These are phyloP conservation scores for Microdochium paspali DNA, from an alignment of 2,329 filamentous ascomycete species.

Conservation along the genomic window DNA sequence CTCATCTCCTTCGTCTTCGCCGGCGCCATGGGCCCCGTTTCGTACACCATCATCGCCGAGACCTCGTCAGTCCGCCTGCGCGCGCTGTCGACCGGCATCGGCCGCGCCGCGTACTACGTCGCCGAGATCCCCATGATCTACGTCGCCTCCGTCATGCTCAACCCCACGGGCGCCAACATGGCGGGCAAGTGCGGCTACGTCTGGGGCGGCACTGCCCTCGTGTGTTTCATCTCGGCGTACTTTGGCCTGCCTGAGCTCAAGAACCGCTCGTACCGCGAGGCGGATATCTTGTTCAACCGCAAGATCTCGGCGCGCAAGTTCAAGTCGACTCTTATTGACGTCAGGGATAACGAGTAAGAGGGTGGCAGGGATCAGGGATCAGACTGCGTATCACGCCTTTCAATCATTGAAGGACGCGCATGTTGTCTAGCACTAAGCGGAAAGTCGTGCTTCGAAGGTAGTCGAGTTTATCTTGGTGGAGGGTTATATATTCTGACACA, in stretches of 20 bases:
- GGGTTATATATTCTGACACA: too few species aligned
- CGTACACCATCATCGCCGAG: slow-evolving; percentile 27
- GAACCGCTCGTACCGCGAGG: slow-evolving; percentile 32
- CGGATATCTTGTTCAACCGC: slow-evolving; percentile 33
- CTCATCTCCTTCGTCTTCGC: slow-evolving; percentile 29
- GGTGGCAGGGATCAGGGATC: too few species aligned
- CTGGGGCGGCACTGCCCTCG: slow-evolving; percentile 31
- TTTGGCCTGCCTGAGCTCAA: slow-evolving; percentile 35
- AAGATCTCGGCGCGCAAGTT: slow-evolving; percentile 30
- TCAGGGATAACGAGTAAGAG: slow-evolving; percentile 29
- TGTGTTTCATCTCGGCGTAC: slow-evolving; percentile 29
- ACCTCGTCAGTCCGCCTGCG: slow-evolving; percentile 26
- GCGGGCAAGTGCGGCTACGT: slow-evolving; percentile 36
- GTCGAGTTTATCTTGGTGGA: too few species aligned
- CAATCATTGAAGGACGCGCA: too few species aligned
- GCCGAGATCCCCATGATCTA: slow-evolving; percentile 30
- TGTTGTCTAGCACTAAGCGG: too few species aligned
- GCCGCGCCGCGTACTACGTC: slow-evolving; percentile 29
- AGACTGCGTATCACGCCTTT: too few species aligned
- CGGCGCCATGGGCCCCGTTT: slow-evolving; percentile 22
- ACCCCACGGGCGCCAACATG: slow-evolving; percentile 27
- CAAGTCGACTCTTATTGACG: slow-evolving; percentile 30
- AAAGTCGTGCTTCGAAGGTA: too few species aligned
- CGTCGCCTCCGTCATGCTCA: slow-evolving; percentile 27
- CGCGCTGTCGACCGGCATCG: slow-evolving; percentile 25